phyloP scores from a whole-genome alignment of 2,329 filamentous ascomycete genomes.

The Venturia nashicola region DNA sequence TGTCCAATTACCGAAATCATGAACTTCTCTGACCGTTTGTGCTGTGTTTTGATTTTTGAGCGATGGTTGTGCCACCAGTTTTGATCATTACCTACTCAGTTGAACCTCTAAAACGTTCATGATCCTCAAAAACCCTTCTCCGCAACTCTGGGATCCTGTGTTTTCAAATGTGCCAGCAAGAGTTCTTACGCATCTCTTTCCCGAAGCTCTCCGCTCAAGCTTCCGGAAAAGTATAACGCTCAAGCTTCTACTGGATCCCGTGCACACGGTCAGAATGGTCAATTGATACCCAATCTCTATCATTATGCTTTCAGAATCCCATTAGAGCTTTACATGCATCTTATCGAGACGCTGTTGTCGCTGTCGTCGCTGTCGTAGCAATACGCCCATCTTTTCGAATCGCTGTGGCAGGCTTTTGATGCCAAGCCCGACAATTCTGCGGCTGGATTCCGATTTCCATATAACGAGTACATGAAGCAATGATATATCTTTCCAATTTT shows the following conservation, averaged over 20 bases:
- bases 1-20: slow-evolving; percentile 2
- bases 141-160: neutral
- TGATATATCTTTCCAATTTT: no score
- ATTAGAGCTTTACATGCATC: neutral
- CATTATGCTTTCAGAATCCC: neutral
- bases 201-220: neutral
- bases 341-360: neutral
- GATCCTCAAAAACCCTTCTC: neutral
- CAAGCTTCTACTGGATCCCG: neutral
- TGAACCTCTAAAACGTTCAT: neutral
- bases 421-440: neutral
- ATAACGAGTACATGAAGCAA: neutral
- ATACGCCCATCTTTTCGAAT: neutral
- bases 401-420: neutral
- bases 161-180: neutral
- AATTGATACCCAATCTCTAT: neutral
- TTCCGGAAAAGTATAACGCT: neutral
- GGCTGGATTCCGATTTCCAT: neutral
- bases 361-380: no score
- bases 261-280: neutral
- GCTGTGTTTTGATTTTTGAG: neutral
- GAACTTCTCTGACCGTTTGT: neutral
- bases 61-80: neutral
- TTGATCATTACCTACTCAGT: no score
- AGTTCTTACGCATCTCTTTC: neutral